A percentile compares a stretch with the other conserved stretches of the same genome.
Conservation (phyloP, 179 eudicot genomes). For the Actinidia arguta region DNA sequence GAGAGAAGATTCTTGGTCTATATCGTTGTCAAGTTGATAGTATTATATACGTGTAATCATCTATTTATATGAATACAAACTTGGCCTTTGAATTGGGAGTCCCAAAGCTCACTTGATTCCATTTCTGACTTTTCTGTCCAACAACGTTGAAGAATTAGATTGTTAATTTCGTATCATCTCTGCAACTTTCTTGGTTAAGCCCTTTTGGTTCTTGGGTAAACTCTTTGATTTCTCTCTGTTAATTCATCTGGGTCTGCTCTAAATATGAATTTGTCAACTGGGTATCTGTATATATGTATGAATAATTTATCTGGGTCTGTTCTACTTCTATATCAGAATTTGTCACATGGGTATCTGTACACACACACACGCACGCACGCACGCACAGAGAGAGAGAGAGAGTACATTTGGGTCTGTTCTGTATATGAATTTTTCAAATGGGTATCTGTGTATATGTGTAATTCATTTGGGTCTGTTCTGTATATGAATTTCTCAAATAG, state of each 20-base stretch:
- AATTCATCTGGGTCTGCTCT: background rate
- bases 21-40: too few species aligned
- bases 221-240: slow-evolving; percentile 1
- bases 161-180: background rate
- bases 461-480: slow-evolving; percentile 15
- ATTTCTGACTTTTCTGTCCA: background rate
- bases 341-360: too few species aligned
- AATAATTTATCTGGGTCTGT: slow-evolving; percentile 10
- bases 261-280: background rate
- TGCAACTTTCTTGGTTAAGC: background rate
- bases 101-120: background rate
- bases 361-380: too few species aligned
- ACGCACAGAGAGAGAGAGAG: too few species aligned
- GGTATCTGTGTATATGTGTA: background rate
- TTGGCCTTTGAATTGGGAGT: background rate
- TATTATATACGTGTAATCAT: background rate
- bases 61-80: background rate
- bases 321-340: background rate
- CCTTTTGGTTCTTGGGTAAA: background rate
- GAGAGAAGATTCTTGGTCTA: too few species aligned
- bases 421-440: background rate
- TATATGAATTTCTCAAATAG: slow-evolving; percentile 2
- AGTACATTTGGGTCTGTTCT: background rate
- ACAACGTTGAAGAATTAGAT: background rate
- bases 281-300: background rate